Evolutionary conservation across 148 eudicot species (phyloP).

Genomic region (Chenopodium formosanum): DNA sequence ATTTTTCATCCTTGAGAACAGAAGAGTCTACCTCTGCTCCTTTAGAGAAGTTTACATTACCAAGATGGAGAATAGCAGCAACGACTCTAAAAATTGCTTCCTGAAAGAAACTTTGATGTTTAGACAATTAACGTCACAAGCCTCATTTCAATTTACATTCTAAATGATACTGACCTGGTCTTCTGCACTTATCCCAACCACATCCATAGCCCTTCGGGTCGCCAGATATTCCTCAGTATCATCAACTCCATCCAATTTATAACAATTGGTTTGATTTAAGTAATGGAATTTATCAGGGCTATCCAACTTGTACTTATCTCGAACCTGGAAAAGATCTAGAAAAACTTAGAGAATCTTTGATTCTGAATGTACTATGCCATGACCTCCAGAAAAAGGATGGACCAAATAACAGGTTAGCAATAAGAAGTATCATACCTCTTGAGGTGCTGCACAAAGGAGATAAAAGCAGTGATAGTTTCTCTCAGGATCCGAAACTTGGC

Average conservation of each 20-base stretch:
- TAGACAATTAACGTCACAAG: conserved; percentile 7
- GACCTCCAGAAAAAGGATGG: background rate
- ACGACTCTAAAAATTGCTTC: conserved; percentile 96
- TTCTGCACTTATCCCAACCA: conserved; percentile 87
- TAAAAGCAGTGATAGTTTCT: conserved; percentile 97
- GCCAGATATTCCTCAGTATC: conserved; percentile 91
- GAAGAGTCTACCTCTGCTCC: conserved; percentile 92
- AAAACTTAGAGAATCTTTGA: conserved; percentile 16
- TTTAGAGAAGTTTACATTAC: conserved; percentile 87
- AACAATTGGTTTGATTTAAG: conserved; percentile 87
- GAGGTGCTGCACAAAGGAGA: conserved; percentile 88
- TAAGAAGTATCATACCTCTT: conserved; percentile 53
- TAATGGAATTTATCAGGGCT: conserved; percentile 73
- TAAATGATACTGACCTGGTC: conserved; percentile 63
- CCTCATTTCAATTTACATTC: background rate
- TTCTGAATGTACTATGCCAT: conserved; percentile 2
- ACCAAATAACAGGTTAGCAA: background rate
- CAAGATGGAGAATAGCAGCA: conserved; percentile 94
- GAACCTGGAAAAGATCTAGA: conserved; percentile 50
- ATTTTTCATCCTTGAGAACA: conserved; percentile 79
- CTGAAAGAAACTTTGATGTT: conserved; percentile 37
- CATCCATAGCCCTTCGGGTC: conserved; percentile 95
- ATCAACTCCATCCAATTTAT: conserved; percentile 68
- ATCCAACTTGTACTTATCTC: conserved; percentile 78
- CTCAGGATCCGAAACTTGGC: conserved; percentile 95